Base-by-base conservation (phyloP, 306 rosid genomes). In the Corylus americana region DNA sequence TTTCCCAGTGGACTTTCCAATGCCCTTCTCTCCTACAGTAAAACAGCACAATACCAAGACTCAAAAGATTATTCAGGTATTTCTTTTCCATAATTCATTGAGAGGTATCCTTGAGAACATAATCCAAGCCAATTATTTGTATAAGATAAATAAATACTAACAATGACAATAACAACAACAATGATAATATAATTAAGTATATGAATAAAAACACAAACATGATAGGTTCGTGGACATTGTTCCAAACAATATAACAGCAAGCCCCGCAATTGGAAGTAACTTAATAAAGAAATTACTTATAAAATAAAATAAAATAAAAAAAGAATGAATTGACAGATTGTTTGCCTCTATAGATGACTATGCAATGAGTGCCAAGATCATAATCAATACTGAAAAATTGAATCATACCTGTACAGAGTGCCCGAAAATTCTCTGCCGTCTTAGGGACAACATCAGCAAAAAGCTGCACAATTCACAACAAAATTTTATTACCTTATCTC, bases 341-440 rank as follows among this genome's bases (percentile, higher is more conserved):
- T 20, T 22, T 4, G 17, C 9, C 50, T 45, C 31, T 63, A 77
- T 14, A 66, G 42, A 35, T 22, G 10, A 64, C 73, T 11, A 54
- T 20, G 5, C 31, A 72, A 73, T 66, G 74, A 74, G 18, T 47
- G 48, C 31, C 4, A 42, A 7, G n/a, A 8, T 11, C 64, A 2
- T 18, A 47, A 67, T 16, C 20, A 42, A 31, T 35, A 37, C 3
- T 29, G 8, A 76, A 39, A 71, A 64, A 35, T 70, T 55, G 58
- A 58, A 55, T 68, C 48, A 51, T 90, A 96, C 99, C 99, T 71
- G 98, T 91, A 82, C 99, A 96, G 27, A 96, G 98, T 9, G 96
- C 94, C 80, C 92, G 92, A 8, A 96, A 96, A 75, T 96, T 96
- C 77, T 96, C 97, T 0, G 96, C 90, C 13, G 99, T 93, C 91